phyloP scores from a whole-genome alignment of 129 eudicot species.

The sunflower (Helianthus annuus) region DNA sequence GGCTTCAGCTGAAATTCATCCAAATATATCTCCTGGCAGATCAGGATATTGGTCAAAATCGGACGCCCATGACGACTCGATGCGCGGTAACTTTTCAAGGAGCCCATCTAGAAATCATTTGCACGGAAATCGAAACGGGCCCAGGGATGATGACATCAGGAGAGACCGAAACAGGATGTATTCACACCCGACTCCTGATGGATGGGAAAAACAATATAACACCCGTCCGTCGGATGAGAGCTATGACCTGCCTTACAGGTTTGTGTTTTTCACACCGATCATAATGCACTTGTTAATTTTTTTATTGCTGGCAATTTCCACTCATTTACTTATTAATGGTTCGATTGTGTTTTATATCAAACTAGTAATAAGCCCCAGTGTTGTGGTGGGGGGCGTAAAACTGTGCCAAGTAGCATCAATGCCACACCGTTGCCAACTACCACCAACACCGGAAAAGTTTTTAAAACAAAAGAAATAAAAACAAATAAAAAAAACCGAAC shows the following conservation, averaged over 20 bases:
- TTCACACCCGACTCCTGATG: conserved; percentile 39
- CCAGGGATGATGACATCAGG: conserved; percentile 30
- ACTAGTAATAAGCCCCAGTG: too few relatives aligned
- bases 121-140: conserved; percentile 32
- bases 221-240: conserved; percentile 38
- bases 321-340: too few relatives aligned
- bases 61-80: conserved; percentile 23
- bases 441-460: too few relatives aligned
- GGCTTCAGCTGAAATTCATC: conserved; percentile 32
- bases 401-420: too few relatives aligned
- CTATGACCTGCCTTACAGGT: conserved; percentile 52
- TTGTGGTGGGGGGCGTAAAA: too few relatives aligned
- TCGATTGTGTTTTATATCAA: too few relatives aligned
- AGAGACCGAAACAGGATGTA: conserved; percentile 31
- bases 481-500: too few relatives aligned
- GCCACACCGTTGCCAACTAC: too few relatives aligned
- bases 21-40: conserved; percentile 31
- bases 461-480: too few relatives aligned
- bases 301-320: neutral
- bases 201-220: conserved; percentile 35
- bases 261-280: conserved; percentile 23
- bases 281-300: conserved; percentile 1
- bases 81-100: conserved; percentile 30
- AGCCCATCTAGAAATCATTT: conserved; percentile 36
- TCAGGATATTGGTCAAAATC: conserved; percentile 37